Percentiles rank a stretch among this genome's conserved stretches.
phyloP scores from a whole-genome alignment of 2,329 filamentous ascomycete genomes.

The Colletotrichum echinochloae region DNA sequence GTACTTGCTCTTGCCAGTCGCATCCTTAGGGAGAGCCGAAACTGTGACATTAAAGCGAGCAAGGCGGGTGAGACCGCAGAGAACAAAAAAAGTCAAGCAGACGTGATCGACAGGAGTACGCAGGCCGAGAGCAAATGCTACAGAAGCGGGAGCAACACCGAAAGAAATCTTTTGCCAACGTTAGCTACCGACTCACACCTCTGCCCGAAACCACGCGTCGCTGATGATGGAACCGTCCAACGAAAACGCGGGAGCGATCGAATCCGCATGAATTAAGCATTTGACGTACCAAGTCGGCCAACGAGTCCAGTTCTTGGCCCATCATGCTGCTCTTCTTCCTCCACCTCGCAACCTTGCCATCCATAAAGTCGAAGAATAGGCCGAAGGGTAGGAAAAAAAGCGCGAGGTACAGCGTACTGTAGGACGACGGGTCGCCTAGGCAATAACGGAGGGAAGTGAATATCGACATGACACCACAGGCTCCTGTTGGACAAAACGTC shows the following conservation, averaged over 20 bases:
- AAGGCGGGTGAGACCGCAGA: conserved; percentile 91
- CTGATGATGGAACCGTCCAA: too few species aligned
- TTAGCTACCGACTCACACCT: neutral
- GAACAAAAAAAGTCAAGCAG: conserved; percentile 86
- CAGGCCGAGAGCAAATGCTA: conserved; percentile 89
- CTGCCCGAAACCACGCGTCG: neutral
- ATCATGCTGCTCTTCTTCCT: conserved; percentile 96
- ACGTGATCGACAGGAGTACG: conserved; percentile 87
- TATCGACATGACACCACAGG: conserved; percentile 91
- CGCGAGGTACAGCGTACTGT: conserved; percentile 82
- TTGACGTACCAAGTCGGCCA: conserved; percentile 86
- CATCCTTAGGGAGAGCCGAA: conserved; percentile 89
- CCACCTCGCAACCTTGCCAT: conserved; percentile 96
- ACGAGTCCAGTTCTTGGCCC: conserved; percentile 96
- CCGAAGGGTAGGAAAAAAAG: conserved; percentile 91
- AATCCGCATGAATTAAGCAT: neutral
- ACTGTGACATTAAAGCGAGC: conserved; percentile 99
- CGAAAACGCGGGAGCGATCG: neutral
- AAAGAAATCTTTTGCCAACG: conserved; percentile 83
- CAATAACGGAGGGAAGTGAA: conserved; percentile 96
- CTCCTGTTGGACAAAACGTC: conserved; percentile 29
- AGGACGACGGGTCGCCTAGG: conserved; percentile 74
- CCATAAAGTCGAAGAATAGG: conserved; percentile 97
- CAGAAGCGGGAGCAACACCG: conserved; percentile 87
- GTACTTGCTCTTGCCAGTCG: conserved; percentile 89